These are phyloP conservation scores for Cotoneaster glaucophyllus DNA, from an alignment of 306 rosid species.

Conservation along the genomic window DNA sequence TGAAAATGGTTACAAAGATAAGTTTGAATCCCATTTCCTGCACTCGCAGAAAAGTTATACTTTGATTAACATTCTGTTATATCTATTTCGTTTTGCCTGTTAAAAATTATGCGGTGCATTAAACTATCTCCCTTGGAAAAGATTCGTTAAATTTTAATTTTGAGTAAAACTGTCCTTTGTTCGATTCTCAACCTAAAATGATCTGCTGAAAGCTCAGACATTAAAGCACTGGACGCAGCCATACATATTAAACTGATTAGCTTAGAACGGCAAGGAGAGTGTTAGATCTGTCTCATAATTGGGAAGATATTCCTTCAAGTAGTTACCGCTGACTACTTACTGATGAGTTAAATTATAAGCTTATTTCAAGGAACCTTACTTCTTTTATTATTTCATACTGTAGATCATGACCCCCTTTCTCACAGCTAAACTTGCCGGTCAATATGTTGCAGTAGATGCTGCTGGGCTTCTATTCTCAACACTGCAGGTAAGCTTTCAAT, in stretches of 20 bases:
- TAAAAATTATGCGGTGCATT: background rate
- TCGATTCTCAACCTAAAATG: background rate
- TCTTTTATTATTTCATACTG: conserved; percentile 12
- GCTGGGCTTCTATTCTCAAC: conserved; percentile 60
- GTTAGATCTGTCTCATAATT: background rate
- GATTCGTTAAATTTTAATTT: background rate
- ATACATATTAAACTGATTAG: background rate
- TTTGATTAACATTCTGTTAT: background rate
- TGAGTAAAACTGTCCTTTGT: background rate
- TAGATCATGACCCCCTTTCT: conserved; percentile 88
- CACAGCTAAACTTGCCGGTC: conserved; percentile 85
- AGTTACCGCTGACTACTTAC: background rate
- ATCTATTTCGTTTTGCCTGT: background rate
- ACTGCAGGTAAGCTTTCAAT: conserved; percentile 41
- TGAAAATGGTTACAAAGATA: background rate
- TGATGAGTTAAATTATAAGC: background rate
- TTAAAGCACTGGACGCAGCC: background rate
- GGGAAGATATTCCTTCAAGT: background rate
- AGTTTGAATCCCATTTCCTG: background rate
- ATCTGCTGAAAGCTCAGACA: background rate
- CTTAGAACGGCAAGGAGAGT: background rate
- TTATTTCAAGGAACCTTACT: background rate
- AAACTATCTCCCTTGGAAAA: background rate
- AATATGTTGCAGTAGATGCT: conserved; percentile 79
- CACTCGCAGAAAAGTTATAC: background rate